Percentiles rank a stretch among this genome's conserved stretches.
phyloP scores from a whole-genome alignment of 1,284 basidiomycete genomes.

The Cerioporus squamosus region DNA sequence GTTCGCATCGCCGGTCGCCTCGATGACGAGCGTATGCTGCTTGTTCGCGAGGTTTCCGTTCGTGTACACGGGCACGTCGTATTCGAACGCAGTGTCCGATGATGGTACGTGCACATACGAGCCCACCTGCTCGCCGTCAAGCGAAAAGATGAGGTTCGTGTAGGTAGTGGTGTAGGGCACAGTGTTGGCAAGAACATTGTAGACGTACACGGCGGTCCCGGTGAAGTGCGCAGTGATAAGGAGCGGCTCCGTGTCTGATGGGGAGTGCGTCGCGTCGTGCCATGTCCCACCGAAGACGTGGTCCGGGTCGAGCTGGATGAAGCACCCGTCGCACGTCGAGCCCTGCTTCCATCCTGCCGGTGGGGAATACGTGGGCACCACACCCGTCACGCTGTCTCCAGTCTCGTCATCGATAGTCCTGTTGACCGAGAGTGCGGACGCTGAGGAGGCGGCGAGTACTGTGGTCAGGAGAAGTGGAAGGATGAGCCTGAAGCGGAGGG shows the following conservation, averaged over 20 bases:
- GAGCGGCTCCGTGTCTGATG: neutral
- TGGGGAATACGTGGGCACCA: conserved; percentile 33
- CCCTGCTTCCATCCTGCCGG: conserved; percentile 34
- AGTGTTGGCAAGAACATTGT: conserved; percentile 33
- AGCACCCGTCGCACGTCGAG: conserved; percentile 27
- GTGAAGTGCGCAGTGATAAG: conserved; percentile 10
- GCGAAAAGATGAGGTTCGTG: conserved; percentile 41
- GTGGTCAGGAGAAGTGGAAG: neutral
- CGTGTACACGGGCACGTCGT: conserved; percentile 37
- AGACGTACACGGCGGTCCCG: conserved; percentile 38
- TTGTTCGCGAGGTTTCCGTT: conserved; percentile 23
- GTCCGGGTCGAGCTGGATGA: conserved; percentile 19
- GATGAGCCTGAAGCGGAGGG: too few relatives aligned
- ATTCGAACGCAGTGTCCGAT: conserved; percentile 30
- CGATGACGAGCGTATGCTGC: conserved; percentile 24
- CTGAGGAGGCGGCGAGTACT: neutral
- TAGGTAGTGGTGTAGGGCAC: conserved; percentile 23
- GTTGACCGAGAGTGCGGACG: conserved; percentile 33
- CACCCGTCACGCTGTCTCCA: conserved; percentile 40
- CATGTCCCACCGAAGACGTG: conserved; percentile 24
- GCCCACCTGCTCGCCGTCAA: conserved; percentile 38
- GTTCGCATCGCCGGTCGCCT: neutral
- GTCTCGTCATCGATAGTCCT: conserved; percentile 48
- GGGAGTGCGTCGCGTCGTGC: conserved; percentile 23
- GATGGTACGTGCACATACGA: conserved; percentile 29